Evolutionary conservation across 345 rosid genomes (phyloP), one percentile per base, ranked within the genome.

Genomic region (Abelmoschus esculentus): DNA sequence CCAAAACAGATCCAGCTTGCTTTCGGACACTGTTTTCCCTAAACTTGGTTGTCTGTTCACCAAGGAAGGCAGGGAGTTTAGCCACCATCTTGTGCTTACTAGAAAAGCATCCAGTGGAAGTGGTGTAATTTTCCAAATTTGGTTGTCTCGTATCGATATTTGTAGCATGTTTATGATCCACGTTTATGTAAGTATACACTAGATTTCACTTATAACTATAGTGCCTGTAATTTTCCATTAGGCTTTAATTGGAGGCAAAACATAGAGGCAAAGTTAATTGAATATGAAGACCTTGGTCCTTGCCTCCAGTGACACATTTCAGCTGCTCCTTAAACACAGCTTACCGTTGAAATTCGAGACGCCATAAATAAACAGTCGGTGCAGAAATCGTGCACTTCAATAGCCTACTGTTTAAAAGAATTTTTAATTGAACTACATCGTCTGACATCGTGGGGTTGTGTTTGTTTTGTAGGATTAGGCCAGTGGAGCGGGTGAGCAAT

Each of bases 401-500:
- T 64, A 65, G 55, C 69, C 69, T 26, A 9, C 29, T 40, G 10
- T 62, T 40, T 11, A 11, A 18, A 19, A 14, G 14, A 65, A 6
- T 0, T 22, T 22, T 29, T 46, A 65, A 46, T 46, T 65, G 6
- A 44, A 65, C 36, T 44, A 44, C 3, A 19, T 22, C 26, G 13
- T 3, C 54, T 22, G 69, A 65, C 54, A 44, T 44, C 31, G 36
- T 26, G 54, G 54, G 54, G 60, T 15, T 70, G 0, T 44, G 47
- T 26, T 61, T 68, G 36, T 3, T 69, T 36, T 34, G 38, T 34
- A 4, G 44, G 46, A 29, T 57, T 72, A 79, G 83, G 77, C 69
- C 15, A 65, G 73, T 60, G 77, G 69, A 75, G 62, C 44, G 53
- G 72, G 55, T 36, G 70, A 74, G 36, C 74, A 72, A 62, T 67